phyloP scores from a whole-genome alignment of 169 alveolate species.

The Babesia bigemina region DNA sequence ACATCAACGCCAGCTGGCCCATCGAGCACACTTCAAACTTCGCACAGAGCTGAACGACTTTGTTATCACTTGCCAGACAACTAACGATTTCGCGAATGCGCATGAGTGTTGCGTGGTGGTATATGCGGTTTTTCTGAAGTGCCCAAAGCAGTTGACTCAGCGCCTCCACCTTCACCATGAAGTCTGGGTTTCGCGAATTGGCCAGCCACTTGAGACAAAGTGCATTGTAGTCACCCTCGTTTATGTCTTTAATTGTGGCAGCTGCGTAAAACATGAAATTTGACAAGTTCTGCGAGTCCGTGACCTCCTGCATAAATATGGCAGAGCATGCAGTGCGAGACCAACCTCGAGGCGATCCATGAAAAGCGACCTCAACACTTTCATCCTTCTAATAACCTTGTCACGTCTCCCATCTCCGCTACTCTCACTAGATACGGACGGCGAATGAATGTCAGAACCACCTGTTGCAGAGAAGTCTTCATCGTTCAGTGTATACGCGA shows the following conservation, averaged over 20 bases:
- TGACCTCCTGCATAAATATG: conserved; percentile 37
- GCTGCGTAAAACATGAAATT: conserved; percentile 50
- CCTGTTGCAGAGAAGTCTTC: not conserved
- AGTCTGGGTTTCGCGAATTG: not conserved
- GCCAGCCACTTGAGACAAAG: conserved; percentile 21
- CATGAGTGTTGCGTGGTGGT: conserved; percentile 21
- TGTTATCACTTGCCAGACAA: not conserved
- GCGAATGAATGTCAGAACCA: not conserved
- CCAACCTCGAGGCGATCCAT: conserved; percentile 30
- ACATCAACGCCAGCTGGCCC: conserved; percentile 48
- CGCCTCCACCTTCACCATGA: conserved; percentile 37
- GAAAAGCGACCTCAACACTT: not conserved
- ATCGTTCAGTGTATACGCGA: conserved; percentile 22
- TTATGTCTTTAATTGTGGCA: conserved; percentile 44
- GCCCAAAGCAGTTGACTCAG: conserved; percentile 64
- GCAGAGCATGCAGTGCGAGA: not conserved
- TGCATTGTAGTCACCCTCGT: conserved; percentile 5
- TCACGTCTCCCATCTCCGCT: not conserved
- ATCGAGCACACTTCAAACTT: conserved; percentile 5
- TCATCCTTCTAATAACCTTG: not conserved
- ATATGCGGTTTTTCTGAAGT: conserved; percentile 55
- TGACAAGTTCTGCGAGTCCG: conserved; percentile 22
- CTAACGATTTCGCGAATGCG: conserved; percentile 28
- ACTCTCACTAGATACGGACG: not conserved
- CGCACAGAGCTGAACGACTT: conserved; percentile 4